Percentiles rank a stretch among this genome's conserved stretches.
These are phyloP conservation scores for Breviolum minutum DNA, from an alignment of 73 alveolate species.

Conservation along the genomic window DNA sequence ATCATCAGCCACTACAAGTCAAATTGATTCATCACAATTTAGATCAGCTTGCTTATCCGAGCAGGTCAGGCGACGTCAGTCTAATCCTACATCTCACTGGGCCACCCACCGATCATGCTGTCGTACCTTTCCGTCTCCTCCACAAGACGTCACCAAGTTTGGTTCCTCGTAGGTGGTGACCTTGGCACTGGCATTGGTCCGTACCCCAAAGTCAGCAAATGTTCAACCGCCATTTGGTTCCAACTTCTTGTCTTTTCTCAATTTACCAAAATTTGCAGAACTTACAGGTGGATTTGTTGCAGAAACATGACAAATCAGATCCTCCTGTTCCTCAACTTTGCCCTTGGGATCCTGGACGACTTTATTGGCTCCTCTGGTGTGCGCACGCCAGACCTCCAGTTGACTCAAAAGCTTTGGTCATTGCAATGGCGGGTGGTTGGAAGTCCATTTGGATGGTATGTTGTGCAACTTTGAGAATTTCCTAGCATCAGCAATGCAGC, in stretches of 20 bases:
- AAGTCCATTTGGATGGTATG: no score
- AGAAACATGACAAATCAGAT: background rate
- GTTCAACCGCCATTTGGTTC: background rate
- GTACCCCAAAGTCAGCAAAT: background rate
- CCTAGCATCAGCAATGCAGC: background rate
- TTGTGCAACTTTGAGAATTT: no score
- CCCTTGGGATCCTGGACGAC: background rate
- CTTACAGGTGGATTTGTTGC: no score
- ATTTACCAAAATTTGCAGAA: no score
- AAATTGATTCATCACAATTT: no score
- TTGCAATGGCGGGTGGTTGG: no score
- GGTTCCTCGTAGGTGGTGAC: slow-evolving; percentile 71
- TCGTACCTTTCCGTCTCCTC: slow-evolving; percentile 73
- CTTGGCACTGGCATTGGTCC: background rate
- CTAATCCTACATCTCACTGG: no score
- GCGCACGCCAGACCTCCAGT: slow-evolving; percentile 55
- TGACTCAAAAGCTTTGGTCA: background rate
- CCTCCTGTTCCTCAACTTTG: no score
- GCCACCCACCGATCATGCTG: slow-evolving; percentile 35
- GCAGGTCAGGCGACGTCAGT: no score
- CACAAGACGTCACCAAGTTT: slow-evolving; percentile 72
- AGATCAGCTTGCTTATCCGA: no score
- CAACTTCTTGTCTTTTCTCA: background rate
- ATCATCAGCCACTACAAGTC: no score
- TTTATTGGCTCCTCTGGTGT: slow-evolving; percentile 71